A percentile compares a stretch with the other conserved stretches of the same genome.
phyloP scores from a whole-genome alignment of 2,329 filamentous ascomycete species.

The Raffaelea albimanens region DNA sequence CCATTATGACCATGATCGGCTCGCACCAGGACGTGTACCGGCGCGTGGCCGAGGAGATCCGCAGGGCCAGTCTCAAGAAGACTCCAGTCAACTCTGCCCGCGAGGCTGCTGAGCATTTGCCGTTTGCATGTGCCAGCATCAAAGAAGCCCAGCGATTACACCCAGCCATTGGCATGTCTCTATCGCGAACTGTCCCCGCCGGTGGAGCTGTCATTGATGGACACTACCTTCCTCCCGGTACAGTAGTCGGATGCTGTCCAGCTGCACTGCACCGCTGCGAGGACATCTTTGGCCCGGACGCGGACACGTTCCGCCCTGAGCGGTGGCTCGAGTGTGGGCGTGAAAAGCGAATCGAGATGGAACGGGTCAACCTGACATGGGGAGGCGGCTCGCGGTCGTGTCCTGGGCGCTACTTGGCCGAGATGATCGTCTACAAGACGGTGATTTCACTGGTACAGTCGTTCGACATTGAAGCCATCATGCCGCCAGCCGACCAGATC shows the following conservation, averaged over 20 bases:
- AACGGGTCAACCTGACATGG: slow-evolving; percentile 40
- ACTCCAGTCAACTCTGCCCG: slow-evolving; percentile 15
- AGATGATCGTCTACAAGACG: slow-evolving; percentile 37
- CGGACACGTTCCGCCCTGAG: slow-evolving; percentile 32
- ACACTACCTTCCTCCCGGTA: slow-evolving; percentile 30
- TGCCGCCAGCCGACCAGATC: slow-evolving; percentile 29
- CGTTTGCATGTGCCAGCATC: slow-evolving; percentile 34
- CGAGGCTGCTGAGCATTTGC: slow-evolving; percentile 14
- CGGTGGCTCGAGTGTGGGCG: slow-evolving; percentile 34
- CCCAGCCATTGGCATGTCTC: slow-evolving; percentile 42
- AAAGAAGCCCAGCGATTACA: slow-evolving; percentile 41
- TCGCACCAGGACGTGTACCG: slow-evolving; percentile 24
- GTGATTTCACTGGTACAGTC: slow-evolving; percentile 30
- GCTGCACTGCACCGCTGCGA: slow-evolving; percentile 38
- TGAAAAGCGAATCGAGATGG: slow-evolving; percentile 26
- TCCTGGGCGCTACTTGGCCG: slow-evolving; percentile 40
- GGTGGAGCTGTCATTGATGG: slow-evolving; percentile 26
- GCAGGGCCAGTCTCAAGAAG: not conserved
- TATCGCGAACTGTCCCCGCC: slow-evolving; percentile 34
- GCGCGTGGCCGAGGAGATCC: slow-evolving; percentile 22
- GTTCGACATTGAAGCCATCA: slow-evolving; percentile 32
- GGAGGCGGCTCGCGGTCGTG: slow-evolving; percentile 41
- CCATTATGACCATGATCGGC: slow-evolving; percentile 36
- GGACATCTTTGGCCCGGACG: slow-evolving; percentile 37
- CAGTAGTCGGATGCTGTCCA: slow-evolving; percentile 41